Evolutionary conservation across 768 basidiomycete species (phyloP).

Genomic region (Lyophyllum atratum): DNA sequence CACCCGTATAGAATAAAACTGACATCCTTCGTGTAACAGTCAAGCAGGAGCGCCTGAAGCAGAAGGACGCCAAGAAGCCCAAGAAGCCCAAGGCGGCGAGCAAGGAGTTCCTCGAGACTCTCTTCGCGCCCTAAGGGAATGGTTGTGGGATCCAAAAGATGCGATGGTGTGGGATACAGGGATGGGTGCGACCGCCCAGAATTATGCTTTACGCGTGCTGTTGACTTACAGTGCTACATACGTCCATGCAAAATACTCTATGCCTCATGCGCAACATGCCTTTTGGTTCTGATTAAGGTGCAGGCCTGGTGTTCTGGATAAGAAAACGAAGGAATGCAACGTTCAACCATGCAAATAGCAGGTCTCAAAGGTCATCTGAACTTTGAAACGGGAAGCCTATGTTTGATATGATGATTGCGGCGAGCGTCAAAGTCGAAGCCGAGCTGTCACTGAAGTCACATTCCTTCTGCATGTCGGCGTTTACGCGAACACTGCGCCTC

Average conservation of each 20-base stretch:
- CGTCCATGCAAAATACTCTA: neutral
- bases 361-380: no score
- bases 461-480: no score
- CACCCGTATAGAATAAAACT: neutral
- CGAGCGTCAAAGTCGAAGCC: no score
- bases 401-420: no score
- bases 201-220: slow-evolving; percentile 11
- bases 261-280: neutral
- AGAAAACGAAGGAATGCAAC: no score
- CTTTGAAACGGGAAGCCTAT: no score
- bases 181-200: neutral
- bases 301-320: no score
- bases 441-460: no score
- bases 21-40: slow-evolving; percentile 42
- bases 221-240: neutral
- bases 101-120: slow-evolving; percentile 80
- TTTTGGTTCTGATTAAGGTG: no score
- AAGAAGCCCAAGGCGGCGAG: slow-evolving; percentile 66
- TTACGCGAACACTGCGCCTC: no score
- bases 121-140: slow-evolving; percentile 78
- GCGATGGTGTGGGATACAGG: neutral
- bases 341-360: no score
- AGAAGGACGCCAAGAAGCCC: slow-evolving; percentile 65
- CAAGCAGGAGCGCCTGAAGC: slow-evolving; percentile 76
- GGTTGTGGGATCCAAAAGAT: neutral